phyloP scores from a whole-genome alignment of 768 basidiomycete species.

The Lactarius vividus region DNA sequence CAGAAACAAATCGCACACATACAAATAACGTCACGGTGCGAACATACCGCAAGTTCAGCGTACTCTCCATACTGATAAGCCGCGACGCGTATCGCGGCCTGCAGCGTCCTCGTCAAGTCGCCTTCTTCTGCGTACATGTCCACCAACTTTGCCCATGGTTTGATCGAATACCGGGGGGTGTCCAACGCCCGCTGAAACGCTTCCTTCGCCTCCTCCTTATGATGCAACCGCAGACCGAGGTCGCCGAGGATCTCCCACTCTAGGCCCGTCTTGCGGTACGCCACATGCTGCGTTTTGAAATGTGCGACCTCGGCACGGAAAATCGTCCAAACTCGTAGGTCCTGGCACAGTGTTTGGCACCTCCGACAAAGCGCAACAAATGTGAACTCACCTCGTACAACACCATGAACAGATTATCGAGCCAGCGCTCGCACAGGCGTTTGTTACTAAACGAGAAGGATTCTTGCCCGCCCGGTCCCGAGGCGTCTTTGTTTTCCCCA shows the following conservation, averaged over 20 bases:
- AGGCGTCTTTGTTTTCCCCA: conserved; percentile 30
- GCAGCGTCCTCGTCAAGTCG: conserved; percentile 85
- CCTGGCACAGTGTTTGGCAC: conserved; percentile 44
- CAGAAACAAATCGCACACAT: background rate
- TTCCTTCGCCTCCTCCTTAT: conserved; percentile 98
- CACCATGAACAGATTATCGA: conserved; percentile 98
- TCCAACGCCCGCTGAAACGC: conserved; percentile 95
- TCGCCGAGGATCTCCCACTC: conserved; percentile 99
- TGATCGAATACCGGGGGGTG: conserved; percentile 76
- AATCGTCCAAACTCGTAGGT: conserved; percentile 97
- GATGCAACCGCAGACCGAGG: conserved; percentile 86
- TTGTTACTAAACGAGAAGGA: conserved; percentile 94
- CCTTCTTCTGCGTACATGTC: conserved; percentile 98
- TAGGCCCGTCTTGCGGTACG: conserved; percentile 92
- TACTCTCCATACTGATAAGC: conserved; percentile 92
- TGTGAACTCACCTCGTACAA: conserved; percentile 78
- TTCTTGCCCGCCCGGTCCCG: conserved; percentile 41
- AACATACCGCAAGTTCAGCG: conserved; percentile 79
- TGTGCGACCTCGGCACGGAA: conserved; percentile 98
- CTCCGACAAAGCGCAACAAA: background rate
- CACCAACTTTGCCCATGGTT: conserved; percentile 91
- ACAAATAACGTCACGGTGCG: conserved; percentile 9
- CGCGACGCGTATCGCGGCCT: conserved; percentile 89
- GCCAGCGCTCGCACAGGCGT: conserved; percentile 94
- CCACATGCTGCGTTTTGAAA: conserved; percentile 98